A percentile compares a stretch with the other conserved stretches of the same genome.
phyloP scores from a whole-genome alignment of 768 basidiomycete genomes.

The Austroboletus eburneus region DNA sequence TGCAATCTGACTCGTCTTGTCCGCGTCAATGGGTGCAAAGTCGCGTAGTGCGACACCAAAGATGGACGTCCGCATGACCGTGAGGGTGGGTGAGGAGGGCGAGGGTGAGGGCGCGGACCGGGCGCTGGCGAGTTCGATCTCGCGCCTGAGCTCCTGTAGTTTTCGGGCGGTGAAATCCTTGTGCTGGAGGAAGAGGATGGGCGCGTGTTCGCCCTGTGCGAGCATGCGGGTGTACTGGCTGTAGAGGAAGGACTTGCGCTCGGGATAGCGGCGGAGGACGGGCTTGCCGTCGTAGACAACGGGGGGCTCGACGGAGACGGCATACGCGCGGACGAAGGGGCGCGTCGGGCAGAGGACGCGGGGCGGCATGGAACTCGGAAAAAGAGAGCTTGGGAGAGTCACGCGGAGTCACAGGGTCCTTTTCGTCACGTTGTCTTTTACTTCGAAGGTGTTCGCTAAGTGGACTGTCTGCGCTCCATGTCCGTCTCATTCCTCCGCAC shows the following conservation, averaged over 20 bases:
- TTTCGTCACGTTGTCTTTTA: slow-evolving; percentile 26
- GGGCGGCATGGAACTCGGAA: neutral
- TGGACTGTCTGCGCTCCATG: slow-evolving; percentile 25
- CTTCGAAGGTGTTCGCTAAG: slow-evolving; percentile 17
- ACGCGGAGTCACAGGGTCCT: slow-evolving; percentile 21
- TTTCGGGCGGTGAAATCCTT: slow-evolving; percentile 67
- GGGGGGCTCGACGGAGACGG: slow-evolving; percentile 52
- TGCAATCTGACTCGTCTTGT: slow-evolving; percentile 49
- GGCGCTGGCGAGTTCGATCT: slow-evolving; percentile 55
- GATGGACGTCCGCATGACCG: slow-evolving; percentile 71
- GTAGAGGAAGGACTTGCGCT: slow-evolving; percentile 79
- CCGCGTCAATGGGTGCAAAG: slow-evolving; percentile 45
- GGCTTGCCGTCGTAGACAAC: slow-evolving; percentile 50
- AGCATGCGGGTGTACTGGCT: slow-evolving; percentile 76
- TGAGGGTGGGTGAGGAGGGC: slow-evolving; percentile 42
- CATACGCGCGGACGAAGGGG: slow-evolving; percentile 42
- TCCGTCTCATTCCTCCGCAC: slow-evolving; percentile 22
- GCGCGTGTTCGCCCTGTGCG: slow-evolving; percentile 47
- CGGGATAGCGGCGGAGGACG: slow-evolving; percentile 64
- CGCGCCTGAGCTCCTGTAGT: slow-evolving; percentile 63
- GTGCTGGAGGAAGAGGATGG: slow-evolving; percentile 78
- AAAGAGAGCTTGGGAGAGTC: slow-evolving; percentile 13
- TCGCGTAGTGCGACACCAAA: slow-evolving; percentile 76
- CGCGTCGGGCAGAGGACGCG: slow-evolving; percentile 9
- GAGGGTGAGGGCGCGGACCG: slow-evolving; percentile 32